Base-by-base conservation (phyloP, 2,329 filamentous ascomycete species). In the Cordyceps javanica region DNA sequence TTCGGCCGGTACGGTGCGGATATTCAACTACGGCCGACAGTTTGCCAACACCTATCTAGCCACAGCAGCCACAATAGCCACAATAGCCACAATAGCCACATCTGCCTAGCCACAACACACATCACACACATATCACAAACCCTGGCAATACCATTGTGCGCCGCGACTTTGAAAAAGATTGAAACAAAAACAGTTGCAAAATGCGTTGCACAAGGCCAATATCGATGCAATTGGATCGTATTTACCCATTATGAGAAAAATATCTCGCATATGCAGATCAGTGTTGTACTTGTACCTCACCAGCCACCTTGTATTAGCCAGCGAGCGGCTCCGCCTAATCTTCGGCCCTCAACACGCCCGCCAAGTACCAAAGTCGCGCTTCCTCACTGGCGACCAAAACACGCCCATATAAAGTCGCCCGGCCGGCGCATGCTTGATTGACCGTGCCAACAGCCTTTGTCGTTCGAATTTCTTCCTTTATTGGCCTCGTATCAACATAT, bases 291-390 rank as follows among this genome's bases (percentile, higher is more conserved):
- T 36, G 39, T 45, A 14, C 30, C 23, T 38, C 32, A 49, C 44
- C 54, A 56, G 45, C 26, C 36, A 25, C 44, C n/a, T n/a, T n/a
- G n/a, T n/a, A n/a, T 34, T 42, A n/a, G n/a, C 23, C 38, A 25
- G 36, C 41, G 7, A 55, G 46, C 55, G 38, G 48, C 55, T 50
- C 60, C 61, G 61, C 60, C 38, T 61, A 62, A 62, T 57, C 60
- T 30, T 61, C 61, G 61, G 61, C 26, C n/a, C 60, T 55, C 54
- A 55, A 57, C 57, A 59, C 59, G 57, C 52, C n/a, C 49, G 38
- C 53, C 32, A n/a, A n/a, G n/a, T n/a, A 30, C 19, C 23, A 10
- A 55, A 59, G 58, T 59, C 58, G 58, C 58, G 58, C 58, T 53
- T 59, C 58, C 32, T 46, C 38, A 45, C 36, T 46, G 46, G 50